Evolutionary conservation across 2,329 filamentous ascomycete species (phyloP), one percentile per base, ranked within the genome.

Genomic region (Trichoderma hamatum): DNA sequence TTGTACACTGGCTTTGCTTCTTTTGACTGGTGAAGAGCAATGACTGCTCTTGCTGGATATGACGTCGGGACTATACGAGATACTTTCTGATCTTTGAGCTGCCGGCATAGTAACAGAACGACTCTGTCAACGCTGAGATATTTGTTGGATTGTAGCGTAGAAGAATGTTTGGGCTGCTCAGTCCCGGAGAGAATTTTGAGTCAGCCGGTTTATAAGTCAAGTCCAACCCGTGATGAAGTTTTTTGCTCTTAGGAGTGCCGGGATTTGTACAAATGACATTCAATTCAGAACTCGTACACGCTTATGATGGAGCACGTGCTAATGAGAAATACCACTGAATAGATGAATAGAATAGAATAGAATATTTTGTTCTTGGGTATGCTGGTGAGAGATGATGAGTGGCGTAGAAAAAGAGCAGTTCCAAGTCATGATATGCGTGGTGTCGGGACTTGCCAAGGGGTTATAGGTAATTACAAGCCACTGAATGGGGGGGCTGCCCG

Each of bases 1-100:
- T 72, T 84, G 85, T 26, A 77, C 60, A 36, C 74, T 80, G 5
- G 82, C 77, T 71, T 82, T 85, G 60, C 77, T 73, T 68, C 80
- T 83, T 68, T 81, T 82, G 4, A 78, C 78, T 5, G 80, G 76
- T 5, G 73, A 72, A 0, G 75, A 74, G 7, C 74, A 72, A 28
- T 73, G 73, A 67, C 73, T 72, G 21, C 75, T 76, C 69, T 75
- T 80, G 69, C 69, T 75, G 19, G 74, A 73, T 4, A 69, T 67
- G 36, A 46, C 39, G 67, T 69, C 74, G 16, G 66, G 52, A 62
- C 71, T 75, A 36, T 72, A 67, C n/a, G 73, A 75, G 32, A 71
- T 65, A 24, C 74, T 71, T 69, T 70, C 73, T 26, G 73, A 73
- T 68, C 72, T 75, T 67, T 71, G 69, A 30, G 58, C 43, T 26